Evolutionary conservation across 768 basidiomycete species (phyloP), one percentile per base, ranked within the genome.

Genomic region (Russula earlei): DNA sequence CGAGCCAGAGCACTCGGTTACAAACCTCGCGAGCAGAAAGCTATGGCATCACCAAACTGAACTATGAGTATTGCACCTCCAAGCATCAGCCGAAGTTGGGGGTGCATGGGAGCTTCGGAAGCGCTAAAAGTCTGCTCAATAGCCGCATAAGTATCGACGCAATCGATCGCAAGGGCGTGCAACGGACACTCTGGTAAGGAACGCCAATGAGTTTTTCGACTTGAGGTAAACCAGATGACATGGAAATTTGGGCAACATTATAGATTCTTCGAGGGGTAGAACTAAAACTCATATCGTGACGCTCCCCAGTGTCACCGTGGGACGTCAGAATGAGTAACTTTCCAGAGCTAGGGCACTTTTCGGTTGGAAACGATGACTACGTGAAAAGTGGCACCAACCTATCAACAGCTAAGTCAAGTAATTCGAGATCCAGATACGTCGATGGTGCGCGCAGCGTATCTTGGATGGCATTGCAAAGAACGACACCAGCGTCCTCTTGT

Each of bases 1-100:
- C 8, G 2, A 49, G 37, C 20, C 34, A 14, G 44, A 29, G 36
- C 34, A 38, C 31, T 49, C 37, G 19, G 8, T 43, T 6, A 46
- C 65, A 14, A 53, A 87, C 87, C 79, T 70, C 79, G 75, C 47
- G 85, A 78, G 66, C 83, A 84, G 11, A 90, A 72, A 5, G 84
- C 82, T 19, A 88, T 80, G 1, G 85, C 81, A 67, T 90, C 87
- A 27, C 86, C 86, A 59, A 87, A 90, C 62, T 88, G 80, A 7
- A 87, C 75, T 33, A 77, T 74, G 37, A 82, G 68, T 9, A 87
- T 64, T 20, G 76, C 71, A 19, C 84, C 86, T n/a, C 73, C 74
- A n/a, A 74, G 70, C 22, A 86, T 68, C 17, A 82, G 71, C 51
- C 79, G 79, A 51, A 90, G 74, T 43, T 83, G 76, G 36, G 87